A percentile compares a stretch with the other conserved stretches of the same genome.
These are phyloP conservation scores for Colletotrichum euphorbiae DNA, from an alignment of 2,329 filamentous ascomycete species.

Conservation along the genomic window DNA sequence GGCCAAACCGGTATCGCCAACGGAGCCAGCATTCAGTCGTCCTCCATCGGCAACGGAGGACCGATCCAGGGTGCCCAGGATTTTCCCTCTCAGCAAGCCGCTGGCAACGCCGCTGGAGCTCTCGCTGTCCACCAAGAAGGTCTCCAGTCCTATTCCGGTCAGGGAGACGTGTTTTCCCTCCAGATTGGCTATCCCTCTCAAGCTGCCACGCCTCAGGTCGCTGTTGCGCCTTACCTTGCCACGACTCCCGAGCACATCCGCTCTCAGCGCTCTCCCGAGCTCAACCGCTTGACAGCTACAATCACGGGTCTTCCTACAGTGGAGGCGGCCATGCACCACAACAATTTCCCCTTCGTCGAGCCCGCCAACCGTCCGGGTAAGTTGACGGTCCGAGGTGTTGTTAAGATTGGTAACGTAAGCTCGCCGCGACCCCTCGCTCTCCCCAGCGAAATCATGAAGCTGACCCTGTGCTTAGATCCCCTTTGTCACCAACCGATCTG, in stretches of 20 bases:
- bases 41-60: background rate
- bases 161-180: constrained; percentile 25
- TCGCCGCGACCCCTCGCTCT: background rate
- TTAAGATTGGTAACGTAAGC: constrained; percentile 65
- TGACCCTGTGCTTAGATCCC: constrained; percentile 60
- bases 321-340: constrained; percentile 50
- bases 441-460: background rate
- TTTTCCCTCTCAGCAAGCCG: background rate
- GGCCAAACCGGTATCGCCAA: background rate
- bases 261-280: constrained; percentile 49
- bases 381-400: constrained; percentile 52
- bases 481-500: constrained; percentile 63
- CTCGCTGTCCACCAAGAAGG: background rate
- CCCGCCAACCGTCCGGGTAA: constrained; percentile 43
- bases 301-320: constrained; percentile 50
- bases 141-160: constrained; percentile 4
- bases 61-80: constrained; percentile 6
- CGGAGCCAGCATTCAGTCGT: background rate
- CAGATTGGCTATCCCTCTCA: constrained; percentile 8
- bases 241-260: constrained; percentile 41
- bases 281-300: constrained; percentile 52
- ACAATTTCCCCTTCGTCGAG: constrained; percentile 62
- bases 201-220: background rate
- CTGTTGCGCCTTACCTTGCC: background rate
- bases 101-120: background rate